Base-by-base conservation (phyloP, 1,284 basidiomycete species). In the Irpex sp. region DNA sequence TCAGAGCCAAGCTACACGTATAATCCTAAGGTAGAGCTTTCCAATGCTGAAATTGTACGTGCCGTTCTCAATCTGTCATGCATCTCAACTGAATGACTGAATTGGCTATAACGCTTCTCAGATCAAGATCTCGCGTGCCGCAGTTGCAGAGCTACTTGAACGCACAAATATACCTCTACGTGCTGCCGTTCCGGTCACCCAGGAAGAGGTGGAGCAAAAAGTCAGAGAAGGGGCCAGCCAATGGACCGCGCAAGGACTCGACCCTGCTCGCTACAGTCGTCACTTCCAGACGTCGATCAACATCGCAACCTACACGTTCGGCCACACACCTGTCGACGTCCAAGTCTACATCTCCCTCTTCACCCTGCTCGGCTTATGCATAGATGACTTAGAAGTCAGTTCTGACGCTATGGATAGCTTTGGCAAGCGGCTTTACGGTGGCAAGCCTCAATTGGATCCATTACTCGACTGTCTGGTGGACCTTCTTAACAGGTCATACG, bases 311-410 rank as follows among this genome's bases (percentile, higher is more conserved):
- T 50, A 61, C 19, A 57, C 59, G 5, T 69, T 67, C 61, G 31
- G 60, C 15, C 67, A 69, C 49, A 67, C 65, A 11, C 46, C 55
- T 19, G 33, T 64, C 36, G 67, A 65, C 7, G 59, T 63, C 2
- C 66, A 65, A 49, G 57, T 68, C 5, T 61, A 59, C 47, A 63
- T 68, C 50, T 61, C 65, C 6, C 11, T 66, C 3, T 68, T 65
- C 64, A 67, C 66, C 4, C 51, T 66, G 5, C 37, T 67, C 36
- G 47, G 57, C 35, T n/a, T 60, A n/a, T 50, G 57, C 35, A 35
- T 66, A 36, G 67, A 69, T 51, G 66, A 67, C 37, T 60, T 51
- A 17, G 56, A 63, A 35, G 54, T 70, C 39, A 58, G 58, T 26
- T 47, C 61, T 13, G 56, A 58, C 13, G 63, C 65, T 8, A 43